A percentile compares a stretch with the other conserved stretches of the same genome.
Conservation (phyloP, 2,329 filamentous ascomycete genomes). For the Sclerotinia trifoliorum region DNA sequence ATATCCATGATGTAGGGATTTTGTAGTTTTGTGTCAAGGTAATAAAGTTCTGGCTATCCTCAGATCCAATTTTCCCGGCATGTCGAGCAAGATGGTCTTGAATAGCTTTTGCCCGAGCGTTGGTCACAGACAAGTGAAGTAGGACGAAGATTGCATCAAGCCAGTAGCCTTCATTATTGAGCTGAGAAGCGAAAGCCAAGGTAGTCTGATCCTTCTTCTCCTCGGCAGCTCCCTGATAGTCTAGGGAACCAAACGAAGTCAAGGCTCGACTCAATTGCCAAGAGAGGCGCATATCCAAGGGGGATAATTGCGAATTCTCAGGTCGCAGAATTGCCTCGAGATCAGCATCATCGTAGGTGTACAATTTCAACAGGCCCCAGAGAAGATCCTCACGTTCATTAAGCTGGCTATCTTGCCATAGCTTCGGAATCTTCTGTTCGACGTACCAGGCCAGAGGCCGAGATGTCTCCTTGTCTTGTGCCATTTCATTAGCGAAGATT, state of each 20-base stretch:
- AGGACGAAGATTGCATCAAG: constrained; percentile 73
- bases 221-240: constrained; percentile 52
- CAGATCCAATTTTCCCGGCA: constrained; percentile 62
- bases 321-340: constrained; percentile 73
- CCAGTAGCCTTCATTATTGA: constrained; percentile 65
- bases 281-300: constrained; percentile 70
- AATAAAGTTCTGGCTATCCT: constrained; percentile 55
- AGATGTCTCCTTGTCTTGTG: constrained; percentile 65
- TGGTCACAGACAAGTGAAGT: constrained; percentile 65
- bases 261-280: constrained; percentile 82
- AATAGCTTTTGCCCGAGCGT: constrained; percentile 63
- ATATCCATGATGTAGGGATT: constrained; percentile 77
- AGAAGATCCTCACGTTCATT: constrained; percentile 71
- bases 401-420: constrained; percentile 60
- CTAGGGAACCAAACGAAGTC: constrained; percentile 48
- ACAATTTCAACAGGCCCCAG: constrained; percentile 83
- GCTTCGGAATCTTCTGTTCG: constrained; percentile 55
- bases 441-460: constrained; percentile 71
- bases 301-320: constrained; percentile 72
- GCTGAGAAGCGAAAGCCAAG: constrained; percentile 61
- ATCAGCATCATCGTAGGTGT: constrained; percentile 59
- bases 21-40: constrained; percentile 63
- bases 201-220: constrained; percentile 66
- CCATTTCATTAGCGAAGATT: constrained; percentile 71
- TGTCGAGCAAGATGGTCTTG: constrained; percentile 74